phyloP scores from a whole-genome alignment of 306 rosid species.

The Malus domestica region DNA sequence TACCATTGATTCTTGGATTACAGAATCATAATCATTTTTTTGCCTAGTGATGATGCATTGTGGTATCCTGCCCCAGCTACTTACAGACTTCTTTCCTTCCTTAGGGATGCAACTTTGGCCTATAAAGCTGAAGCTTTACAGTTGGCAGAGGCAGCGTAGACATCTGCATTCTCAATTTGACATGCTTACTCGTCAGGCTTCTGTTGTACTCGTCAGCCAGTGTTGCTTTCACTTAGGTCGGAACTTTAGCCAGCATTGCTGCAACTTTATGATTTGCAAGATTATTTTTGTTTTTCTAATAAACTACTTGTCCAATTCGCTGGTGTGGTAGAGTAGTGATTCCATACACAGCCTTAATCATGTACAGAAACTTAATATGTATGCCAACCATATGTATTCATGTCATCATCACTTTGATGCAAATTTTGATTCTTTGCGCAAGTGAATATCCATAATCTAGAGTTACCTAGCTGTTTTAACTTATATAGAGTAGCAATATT shows the following conservation, averaged over 20 bases:
- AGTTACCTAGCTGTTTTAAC: not conserved
- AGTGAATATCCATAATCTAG: not conserved
- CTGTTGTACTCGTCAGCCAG: conserved; percentile 8
- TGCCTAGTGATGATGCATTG: not conserved
- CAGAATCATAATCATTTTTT: no score
- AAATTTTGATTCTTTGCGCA: no score
- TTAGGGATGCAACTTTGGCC: conserved; percentile 74
- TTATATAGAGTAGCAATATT: not conserved
- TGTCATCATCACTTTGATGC: no score
- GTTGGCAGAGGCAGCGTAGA: conserved; percentile 63
- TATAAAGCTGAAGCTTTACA: conserved; percentile 68
- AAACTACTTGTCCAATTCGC: no score
- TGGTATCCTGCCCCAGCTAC: not conserved
- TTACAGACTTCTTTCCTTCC: conserved; percentile 13
- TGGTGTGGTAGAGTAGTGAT: no score
- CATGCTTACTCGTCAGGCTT: conserved; percentile 79
- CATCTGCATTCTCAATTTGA: conserved; percentile 76
- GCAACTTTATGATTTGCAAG: not conserved
- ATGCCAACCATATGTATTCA: no score
- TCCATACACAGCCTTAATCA: no score
- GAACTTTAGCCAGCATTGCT: not conserved
- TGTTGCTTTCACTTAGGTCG: not conserved
- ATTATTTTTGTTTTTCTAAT: not conserved
- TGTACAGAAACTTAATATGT: no score
- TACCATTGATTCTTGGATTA: no score